Evolutionary conservation across 1,284 basidiomycete genomes (phyloP), one percentile per base, ranked within the genome.

Genomic region (Boletus semigastroideus): DNA sequence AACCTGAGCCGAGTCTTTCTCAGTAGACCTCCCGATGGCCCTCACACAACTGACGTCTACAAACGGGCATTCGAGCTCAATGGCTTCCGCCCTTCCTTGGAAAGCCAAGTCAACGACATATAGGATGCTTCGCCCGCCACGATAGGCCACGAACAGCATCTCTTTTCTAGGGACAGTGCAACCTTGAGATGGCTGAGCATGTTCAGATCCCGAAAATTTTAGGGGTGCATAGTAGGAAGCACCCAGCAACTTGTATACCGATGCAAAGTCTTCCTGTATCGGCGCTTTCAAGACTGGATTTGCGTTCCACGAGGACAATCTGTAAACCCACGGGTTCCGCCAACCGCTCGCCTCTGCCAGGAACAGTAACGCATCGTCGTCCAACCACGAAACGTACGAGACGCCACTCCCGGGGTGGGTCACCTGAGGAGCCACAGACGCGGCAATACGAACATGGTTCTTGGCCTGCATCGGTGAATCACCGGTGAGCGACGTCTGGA

Each of bases 221-320:
- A 53, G 28, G 1, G 48, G 38, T 13, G 52, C 48, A 12, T 53
- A 50, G 39, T 45, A 53, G 16, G 52, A 53, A 17, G 52, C 31
- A 16, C 52, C 52, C 13, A 53, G 22, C 13, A 42, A 14, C 34
- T 50, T 54, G 49, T 48, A 54, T 6, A 48, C 39, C 4, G 45
- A 33, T 11, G 39, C 53, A 42, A 54, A 52, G 40, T 52, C 53
- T 20, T 54, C 41, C 31, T 30, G 38, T 5, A 52, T 37, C 10
- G 45, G 50, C 4, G 5, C 48, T 30, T 28, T 46, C 43, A 53
- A 28, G 39, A 42, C 43, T 3, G 48, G 42, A n/a, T 17, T 22
- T 3, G 41, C 48, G 5, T 44, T 17, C 42, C 12, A 13, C 27
- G 8, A 27, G 14, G 41, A 44, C 19, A 44, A 17, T 16, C 16